Evolutionary conservation across 768 basidiomycete species (phyloP).

Genomic region (Chalciporus pseudorubinellus): DNA sequence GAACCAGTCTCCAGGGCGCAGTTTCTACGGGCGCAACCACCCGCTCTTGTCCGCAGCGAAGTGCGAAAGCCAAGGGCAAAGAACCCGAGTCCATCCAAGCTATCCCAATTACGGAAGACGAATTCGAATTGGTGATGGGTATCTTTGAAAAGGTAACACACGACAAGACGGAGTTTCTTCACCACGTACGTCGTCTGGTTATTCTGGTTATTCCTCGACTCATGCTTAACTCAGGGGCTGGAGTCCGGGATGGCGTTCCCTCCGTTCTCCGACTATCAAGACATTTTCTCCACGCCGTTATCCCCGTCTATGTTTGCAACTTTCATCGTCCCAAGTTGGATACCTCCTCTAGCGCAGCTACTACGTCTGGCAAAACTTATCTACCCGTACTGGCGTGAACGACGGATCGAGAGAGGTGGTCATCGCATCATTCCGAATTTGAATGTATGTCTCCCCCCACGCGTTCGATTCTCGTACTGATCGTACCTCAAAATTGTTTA

Average conservation of each 20-base stretch:
- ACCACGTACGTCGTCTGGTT: conserved; percentile 61
- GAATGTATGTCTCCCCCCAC: conserved; percentile 56
- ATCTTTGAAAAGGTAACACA: conserved; percentile 89
- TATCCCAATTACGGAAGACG: conserved; percentile 78
- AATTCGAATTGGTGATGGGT: conserved; percentile 95
- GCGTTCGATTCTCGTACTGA: not conserved
- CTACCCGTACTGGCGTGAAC: conserved; percentile 89
- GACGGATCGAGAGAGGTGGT: conserved; percentile 76
- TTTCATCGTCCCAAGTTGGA: conserved; percentile 63
- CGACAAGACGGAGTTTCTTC: conserved; percentile 84
- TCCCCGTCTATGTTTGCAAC: conserved; percentile 65
- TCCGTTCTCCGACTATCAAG: conserved; percentile 70
- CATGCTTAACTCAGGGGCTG: conserved; percentile 44
- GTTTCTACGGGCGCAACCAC: conserved; percentile 51
- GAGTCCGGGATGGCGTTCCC: conserved; percentile 70
- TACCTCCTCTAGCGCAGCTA: conserved; percentile 63
- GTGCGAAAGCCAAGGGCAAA: conserved; percentile 81
- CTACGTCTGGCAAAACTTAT: conserved; percentile 66
- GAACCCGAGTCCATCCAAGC: conserved; percentile 68
- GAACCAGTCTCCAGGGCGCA: conserved; percentile 75
- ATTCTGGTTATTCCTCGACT: not conserved
- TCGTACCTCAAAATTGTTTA: conserved; percentile 21
- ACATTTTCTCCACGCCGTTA: conserved; percentile 59
- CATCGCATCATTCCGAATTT: conserved; percentile 83
- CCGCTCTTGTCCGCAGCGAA: conserved; percentile 54